phyloP scores from a whole-genome alignment of 306 rosid genomes.

The Fragaria ananassa region DNA sequence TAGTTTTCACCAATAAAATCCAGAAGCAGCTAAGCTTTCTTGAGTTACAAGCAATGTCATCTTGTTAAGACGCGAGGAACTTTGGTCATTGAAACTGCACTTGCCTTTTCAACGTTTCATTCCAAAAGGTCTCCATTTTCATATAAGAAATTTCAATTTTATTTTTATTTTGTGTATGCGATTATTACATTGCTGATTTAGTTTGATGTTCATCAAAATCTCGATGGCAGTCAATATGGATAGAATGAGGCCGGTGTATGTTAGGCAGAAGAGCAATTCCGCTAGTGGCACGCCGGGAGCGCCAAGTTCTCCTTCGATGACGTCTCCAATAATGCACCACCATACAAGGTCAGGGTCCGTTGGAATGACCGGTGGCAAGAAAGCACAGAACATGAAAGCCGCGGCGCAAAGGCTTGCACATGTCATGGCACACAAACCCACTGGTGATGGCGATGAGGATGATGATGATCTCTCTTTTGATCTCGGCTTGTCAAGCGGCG shows the following conservation, averaged over 20 bases:
- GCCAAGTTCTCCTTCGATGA: conserved; percentile 44
- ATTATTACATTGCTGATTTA: not conserved
- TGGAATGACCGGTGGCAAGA: conserved; percentile 44
- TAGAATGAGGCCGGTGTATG: conserved; percentile 42
- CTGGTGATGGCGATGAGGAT: conserved; percentile 60
- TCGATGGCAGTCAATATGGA: conserved; percentile 42
- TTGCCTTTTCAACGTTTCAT: not conserved
- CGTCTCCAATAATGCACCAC: conserved; percentile 35
- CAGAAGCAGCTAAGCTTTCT: not conserved
- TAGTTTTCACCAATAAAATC: not conserved
- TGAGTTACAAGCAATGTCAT: not conserved
- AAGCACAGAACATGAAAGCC: conserved; percentile 77
- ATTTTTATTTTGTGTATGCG: not conserved
- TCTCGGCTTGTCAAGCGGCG: conserved; percentile 32
- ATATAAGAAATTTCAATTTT: no score
- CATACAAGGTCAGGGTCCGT: conserved; percentile 51
- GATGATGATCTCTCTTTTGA: conserved; percentile 67
- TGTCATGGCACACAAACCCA: conserved; percentile 68
- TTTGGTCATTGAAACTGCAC: conserved; percentile 1
- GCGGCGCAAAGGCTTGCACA: conserved; percentile 99
- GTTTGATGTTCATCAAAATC: not conserved
- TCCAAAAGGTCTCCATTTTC: no score
- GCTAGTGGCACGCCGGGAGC: conserved; percentile 41
- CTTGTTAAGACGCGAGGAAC: not conserved
- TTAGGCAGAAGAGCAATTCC: conserved; percentile 55